Conservation (phyloP, 2,329 filamentous ascomycete species). For the Epichloe typhina region DNA sequence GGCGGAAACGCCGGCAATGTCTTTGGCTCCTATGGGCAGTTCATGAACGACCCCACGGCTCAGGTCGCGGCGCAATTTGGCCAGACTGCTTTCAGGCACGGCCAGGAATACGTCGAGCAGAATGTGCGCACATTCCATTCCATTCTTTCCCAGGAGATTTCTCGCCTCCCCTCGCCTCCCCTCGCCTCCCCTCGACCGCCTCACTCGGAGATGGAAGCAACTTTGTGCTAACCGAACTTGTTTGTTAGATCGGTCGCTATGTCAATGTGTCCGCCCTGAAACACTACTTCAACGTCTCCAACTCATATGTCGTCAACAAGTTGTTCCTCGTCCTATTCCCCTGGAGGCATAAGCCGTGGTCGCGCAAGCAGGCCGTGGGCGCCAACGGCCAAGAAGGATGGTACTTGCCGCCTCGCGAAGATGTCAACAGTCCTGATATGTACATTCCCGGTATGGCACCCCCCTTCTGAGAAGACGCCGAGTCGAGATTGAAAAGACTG, state of each 20-base stretch:
- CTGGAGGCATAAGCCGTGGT: slow-evolving; percentile 97
- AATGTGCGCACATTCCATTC: slow-evolving; percentile 50
- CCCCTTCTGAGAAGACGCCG: neutral
- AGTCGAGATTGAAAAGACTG: slow-evolving; percentile 7
- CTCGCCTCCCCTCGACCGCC: too few relatives aligned
- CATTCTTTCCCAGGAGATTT: neutral
- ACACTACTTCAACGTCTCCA: slow-evolving; percentile 99
- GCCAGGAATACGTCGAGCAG: slow-evolving; percentile 88
- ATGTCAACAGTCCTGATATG: slow-evolving; percentile 97
- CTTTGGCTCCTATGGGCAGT: slow-evolving; percentile 70
- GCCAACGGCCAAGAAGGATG: slow-evolving; percentile 57
- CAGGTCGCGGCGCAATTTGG: slow-evolving; percentile 93
- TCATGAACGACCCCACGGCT: slow-evolving; percentile 90
- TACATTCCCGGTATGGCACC: slow-evolving; percentile 62
- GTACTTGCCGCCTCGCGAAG: slow-evolving; percentile 86
- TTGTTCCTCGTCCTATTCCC: slow-evolving; percentile 88
- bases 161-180: too few relatives aligned
- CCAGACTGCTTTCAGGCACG: slow-evolving; percentile 79
- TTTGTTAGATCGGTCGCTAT: slow-evolving; percentile 47
- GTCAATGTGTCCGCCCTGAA: slow-evolving; percentile 88
- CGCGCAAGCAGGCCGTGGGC: slow-evolving; percentile 67
- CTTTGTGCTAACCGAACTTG: slow-evolving; percentile 7
- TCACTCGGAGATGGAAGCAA: neutral
- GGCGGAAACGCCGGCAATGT: slow-evolving; percentile 38
- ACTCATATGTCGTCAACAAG: slow-evolving; percentile 91